Evolutionary conservation across 1,284 basidiomycete genomes (phyloP).

Genomic region (Cutaneotrichosporon cavernicola): DNA sequence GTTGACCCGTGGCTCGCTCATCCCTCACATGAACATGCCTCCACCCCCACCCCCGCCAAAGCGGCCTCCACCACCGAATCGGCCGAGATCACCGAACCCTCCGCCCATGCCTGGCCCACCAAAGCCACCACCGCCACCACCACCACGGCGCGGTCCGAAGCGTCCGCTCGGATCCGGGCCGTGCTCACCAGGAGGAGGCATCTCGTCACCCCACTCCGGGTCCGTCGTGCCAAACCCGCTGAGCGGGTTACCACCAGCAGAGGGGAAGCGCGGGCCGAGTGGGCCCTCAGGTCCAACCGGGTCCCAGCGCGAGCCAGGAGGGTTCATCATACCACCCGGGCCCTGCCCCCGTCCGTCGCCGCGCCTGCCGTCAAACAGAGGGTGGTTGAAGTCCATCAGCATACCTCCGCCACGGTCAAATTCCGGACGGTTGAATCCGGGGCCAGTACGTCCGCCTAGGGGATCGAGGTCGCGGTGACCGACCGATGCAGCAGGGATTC

Average conservation of each 20-base stretch:
- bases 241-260: slow-evolving; percentile 42
- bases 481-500: slow-evolving; percentile 47
- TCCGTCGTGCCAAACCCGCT: slow-evolving; percentile 43
- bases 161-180: slow-evolving; percentile 44
- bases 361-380: slow-evolving; percentile 53
- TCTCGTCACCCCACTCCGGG: slow-evolving; percentile 49
- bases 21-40: slow-evolving; percentile 30
- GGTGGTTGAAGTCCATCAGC: slow-evolving; percentile 58
- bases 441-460: slow-evolving; percentile 47
- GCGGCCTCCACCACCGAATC: slow-evolving; percentile 18
- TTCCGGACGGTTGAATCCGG: slow-evolving; percentile 13
- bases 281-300: slow-evolving; percentile 54
- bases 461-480: slow-evolving; percentile 59
- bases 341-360: slow-evolving; percentile 27
- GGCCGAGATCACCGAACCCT: slow-evolving; percentile 26
- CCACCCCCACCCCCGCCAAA: slow-evolving; percentile 24
- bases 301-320: slow-evolving; percentile 58
- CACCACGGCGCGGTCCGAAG: slow-evolving; percentile 25
- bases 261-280: slow-evolving; percentile 22
- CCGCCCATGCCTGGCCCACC: slow-evolving; percentile 23
- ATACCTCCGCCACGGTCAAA: slow-evolving; percentile 55
- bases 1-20: no score
- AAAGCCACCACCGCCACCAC: slow-evolving; percentile 26
- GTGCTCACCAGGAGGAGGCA: slow-evolving; percentile 50
- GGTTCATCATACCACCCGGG: slow-evolving; percentile 47